These are phyloP conservation scores for Russula griseocarnosa DNA, from an alignment of 768 basidiomycete genomes.

Conservation along the genomic window DNA sequence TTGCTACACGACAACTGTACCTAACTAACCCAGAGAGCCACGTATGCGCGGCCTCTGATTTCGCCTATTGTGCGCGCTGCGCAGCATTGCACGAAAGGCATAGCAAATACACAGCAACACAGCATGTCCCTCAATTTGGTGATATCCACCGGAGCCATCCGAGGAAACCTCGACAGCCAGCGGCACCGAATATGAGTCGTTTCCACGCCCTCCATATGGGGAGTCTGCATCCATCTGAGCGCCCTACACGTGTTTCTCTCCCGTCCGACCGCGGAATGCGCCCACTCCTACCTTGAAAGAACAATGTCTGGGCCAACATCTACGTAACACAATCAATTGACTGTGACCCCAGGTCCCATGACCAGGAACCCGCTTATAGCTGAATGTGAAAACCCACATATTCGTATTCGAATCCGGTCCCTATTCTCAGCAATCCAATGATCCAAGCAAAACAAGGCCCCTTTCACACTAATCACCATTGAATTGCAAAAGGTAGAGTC, in stretches of 20 bases:
- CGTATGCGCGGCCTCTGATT: neutral
- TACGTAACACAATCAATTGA: conserved; percentile 7
- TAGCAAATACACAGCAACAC: conserved; percentile 3
- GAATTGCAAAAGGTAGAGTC: neutral
- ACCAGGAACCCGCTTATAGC: neutral
- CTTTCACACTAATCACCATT: neutral
- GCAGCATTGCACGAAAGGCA: neutral
- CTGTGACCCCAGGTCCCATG: conserved; percentile 1
- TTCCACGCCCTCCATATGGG: conserved; percentile 11
- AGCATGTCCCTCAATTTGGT: conserved; percentile 11
- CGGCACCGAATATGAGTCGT: conserved; percentile 24
- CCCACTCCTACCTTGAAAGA: neutral
- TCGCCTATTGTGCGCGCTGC: neutral
- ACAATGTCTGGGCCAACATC: conserved; percentile 1
- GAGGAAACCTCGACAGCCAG: conserved; percentile 8
- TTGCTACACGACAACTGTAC: neutral
- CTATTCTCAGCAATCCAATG: neutral
- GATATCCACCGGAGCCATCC: conserved; percentile 11
- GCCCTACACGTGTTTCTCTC: neutral
- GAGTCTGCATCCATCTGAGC: conserved; percentile 2
- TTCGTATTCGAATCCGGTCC: neutral
- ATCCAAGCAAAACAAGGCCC: neutral
- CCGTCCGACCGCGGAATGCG: neutral
- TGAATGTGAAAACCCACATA: neutral
- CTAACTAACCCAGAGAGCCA: neutral